These are phyloP conservation scores for Aspergillus sp. DNA, from an alignment of 2,329 filamentous ascomycete species.

Conservation along the genomic window DNA sequence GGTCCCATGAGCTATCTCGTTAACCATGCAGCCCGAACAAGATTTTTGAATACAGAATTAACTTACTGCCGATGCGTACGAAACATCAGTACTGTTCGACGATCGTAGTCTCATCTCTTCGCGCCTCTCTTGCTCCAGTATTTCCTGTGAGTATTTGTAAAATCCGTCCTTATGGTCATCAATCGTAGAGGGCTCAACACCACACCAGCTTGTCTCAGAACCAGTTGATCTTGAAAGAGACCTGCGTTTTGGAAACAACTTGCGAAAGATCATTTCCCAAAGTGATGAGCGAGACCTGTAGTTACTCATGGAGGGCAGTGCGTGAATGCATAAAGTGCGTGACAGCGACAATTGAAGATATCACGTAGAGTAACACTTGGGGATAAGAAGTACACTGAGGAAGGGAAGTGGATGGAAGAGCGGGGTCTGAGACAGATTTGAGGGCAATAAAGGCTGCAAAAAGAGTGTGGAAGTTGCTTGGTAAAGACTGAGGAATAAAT, in stretches of 20 bases:
- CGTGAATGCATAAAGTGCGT: background rate
- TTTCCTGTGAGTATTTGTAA: conserved; percentile 24
- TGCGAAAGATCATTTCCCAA: conserved; percentile 17
- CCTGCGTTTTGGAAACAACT: conserved; percentile 18
- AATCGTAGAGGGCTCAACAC: conserved; percentile 6
- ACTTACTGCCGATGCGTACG: conserved; percentile 24
- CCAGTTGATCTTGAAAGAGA: conserved; percentile 3
- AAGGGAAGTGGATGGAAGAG: too few species aligned
- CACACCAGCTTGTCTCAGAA: background rate
- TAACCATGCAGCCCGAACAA: background rate
- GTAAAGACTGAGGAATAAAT: background rate
- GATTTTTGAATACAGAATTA: background rate
- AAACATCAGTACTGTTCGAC: conserved; percentile 19
- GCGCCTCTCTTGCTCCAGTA: conserved; percentile 13
- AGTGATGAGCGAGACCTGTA: conserved; percentile 17
- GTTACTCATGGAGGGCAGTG: conserved; percentile 5
- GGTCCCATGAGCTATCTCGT: conserved; percentile 18
- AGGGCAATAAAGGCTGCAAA: background rate
- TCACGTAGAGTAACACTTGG: too few species aligned
- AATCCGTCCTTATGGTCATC: conserved; percentile 23
- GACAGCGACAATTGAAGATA: background rate
- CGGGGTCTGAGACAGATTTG: too few species aligned
- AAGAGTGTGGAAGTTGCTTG: background rate
- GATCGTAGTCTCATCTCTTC: conserved; percentile 8
- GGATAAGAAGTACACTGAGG: too few species aligned